Conservation (phyloP, 106 monocot genomes). For the Dioscorea alata region DNA sequence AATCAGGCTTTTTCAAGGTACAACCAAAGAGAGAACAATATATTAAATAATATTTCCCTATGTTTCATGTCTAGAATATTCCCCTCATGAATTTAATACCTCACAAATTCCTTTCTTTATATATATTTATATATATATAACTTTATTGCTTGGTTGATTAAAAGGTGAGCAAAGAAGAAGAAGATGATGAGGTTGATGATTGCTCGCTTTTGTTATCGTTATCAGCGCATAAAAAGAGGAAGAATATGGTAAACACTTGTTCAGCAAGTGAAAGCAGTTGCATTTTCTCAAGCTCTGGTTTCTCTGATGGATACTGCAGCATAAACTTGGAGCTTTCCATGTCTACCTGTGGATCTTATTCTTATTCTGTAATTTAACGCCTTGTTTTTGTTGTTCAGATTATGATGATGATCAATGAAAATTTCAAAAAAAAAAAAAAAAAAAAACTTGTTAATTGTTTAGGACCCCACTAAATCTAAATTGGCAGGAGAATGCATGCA, state of each 20-base stretch:
- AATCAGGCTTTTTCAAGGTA: conserved; percentile 59
- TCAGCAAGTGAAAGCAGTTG: conserved; percentile 34
- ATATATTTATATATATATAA: neutral
- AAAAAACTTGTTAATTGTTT: too few relatives aligned
- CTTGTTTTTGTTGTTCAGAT: too few relatives aligned
- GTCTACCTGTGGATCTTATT: conserved; percentile 41
- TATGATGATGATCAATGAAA: too few relatives aligned
- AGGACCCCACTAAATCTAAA: too few relatives aligned
- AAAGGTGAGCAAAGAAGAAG: neutral
- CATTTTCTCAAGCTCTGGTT: conserved; percentile 10
- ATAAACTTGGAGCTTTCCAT: conserved; percentile 38
- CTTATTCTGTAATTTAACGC: neutral
- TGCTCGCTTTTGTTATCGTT: conserved; percentile 14
- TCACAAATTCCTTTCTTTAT: neutral
- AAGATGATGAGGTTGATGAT: conserved; percentile 1
- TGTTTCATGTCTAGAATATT: neutral
- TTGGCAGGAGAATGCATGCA: too few relatives aligned
- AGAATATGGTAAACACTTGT: neutral
- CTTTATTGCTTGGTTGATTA: neutral
- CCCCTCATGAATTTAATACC: too few relatives aligned
- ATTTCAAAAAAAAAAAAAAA: too few relatives aligned
- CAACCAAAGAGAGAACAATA: neutral
- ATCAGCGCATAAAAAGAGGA: neutral
- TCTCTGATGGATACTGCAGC: conserved; percentile 3
- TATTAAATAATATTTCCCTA: too few relatives aligned